These are phyloP conservation scores for Cyberlindnera amylophila DNA, from an alignment of 805 yeast species.

Conservation along the genomic window DNA sequence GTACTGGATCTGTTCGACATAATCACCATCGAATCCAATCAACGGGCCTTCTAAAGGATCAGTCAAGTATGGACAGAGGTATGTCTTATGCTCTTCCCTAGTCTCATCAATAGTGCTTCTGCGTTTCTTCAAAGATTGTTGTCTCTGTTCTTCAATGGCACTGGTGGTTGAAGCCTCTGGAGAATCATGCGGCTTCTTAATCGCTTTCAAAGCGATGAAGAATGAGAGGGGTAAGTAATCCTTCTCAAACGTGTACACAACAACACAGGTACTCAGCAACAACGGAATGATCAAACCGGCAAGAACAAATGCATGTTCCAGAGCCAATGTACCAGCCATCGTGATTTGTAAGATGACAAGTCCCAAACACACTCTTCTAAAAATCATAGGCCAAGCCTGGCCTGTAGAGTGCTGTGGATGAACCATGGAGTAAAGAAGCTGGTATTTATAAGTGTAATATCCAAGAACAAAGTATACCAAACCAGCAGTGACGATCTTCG, in stretches of 20 bases:
- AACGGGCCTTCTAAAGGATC: conserved; percentile 81
- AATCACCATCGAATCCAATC: conserved; percentile 41
- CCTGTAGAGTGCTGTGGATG: conserved; percentile 98
- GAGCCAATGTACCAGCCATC: conserved; percentile 86
- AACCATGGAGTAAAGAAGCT: conserved; percentile 82
- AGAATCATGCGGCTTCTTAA: conserved; percentile 25
- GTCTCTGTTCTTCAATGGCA: not conserved
- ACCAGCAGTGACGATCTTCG: conserved; percentile 84
- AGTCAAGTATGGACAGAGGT: conserved; percentile 72
- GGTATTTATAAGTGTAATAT: conserved; percentile 86
- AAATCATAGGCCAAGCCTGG: conserved; percentile 89
- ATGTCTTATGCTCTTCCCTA: conserved; percentile 42
- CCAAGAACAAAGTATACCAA: conserved; percentile 81
- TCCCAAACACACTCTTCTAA: conserved; percentile 79
- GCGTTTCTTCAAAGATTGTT: conserved; percentile 16
- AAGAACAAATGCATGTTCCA: conserved; percentile 72
- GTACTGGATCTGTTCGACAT: conserved; percentile 24
- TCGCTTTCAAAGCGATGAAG: conserved; percentile 85
- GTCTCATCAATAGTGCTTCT: conserved; percentile 27
- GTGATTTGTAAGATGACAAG: conserved; percentile 81
- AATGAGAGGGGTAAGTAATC: conserved; percentile 77
- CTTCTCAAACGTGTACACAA: conserved; percentile 77
- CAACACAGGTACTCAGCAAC: conserved; percentile 61
- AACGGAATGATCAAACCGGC: conserved; percentile 74
- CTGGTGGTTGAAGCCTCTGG: not conserved